Evolutionary conservation across 306 rosid genomes (phyloP), one percentile per base, ranked within the genome.

Genomic region (Trifolium pratense): DNA sequence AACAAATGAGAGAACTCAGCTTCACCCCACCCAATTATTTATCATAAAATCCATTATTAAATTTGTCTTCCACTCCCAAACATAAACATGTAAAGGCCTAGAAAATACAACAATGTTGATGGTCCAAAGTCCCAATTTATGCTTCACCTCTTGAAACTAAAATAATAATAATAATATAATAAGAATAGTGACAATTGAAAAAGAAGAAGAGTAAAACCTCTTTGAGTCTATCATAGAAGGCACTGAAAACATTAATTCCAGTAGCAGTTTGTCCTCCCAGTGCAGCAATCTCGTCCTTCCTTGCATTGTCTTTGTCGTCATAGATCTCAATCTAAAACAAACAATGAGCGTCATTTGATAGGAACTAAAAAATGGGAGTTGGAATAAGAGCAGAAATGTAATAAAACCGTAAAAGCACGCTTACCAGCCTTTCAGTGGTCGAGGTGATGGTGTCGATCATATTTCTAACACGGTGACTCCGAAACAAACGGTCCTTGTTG

Each of bases 281-380:
- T 31, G 97, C 96, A 13, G 95, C 96, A 86, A 94, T 89, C 85
- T 94, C 99, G 73, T 91, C 99, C 85, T 89, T 91, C 86, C 99
- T 87, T 0, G 97, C 96, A 85, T 16, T 82, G 75, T 91, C 99
- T 40, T 82, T 86, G 63, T 94, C 99, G 53, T 89, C 97, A 29
- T 94, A 91, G 56, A 87, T 84, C 73, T 87, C 96, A 86, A 87
- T 81, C 98, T 94, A 81, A 76, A 80, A 60, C 59, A 42, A 15
- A 14, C 9, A 39, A 26, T 9, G 16, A 2, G 0, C 3, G 14
- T 20, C 5, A 52, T 8, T 5, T n/a, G n/a, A 25, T 23, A 29
- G 32, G 36, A 70, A 60, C 6, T 5, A 25, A 13, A 11, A 4
- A 36, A 16, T 21, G 31, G 0, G 0, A 9, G 3, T 20, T 6